A percentile compares a stretch with the other conserved stretches of the same genome.
Evolutionary conservation across 129 eudicot species (phyloP).

Genomic region (Rutidosis leptorrhynchoides): DNA sequence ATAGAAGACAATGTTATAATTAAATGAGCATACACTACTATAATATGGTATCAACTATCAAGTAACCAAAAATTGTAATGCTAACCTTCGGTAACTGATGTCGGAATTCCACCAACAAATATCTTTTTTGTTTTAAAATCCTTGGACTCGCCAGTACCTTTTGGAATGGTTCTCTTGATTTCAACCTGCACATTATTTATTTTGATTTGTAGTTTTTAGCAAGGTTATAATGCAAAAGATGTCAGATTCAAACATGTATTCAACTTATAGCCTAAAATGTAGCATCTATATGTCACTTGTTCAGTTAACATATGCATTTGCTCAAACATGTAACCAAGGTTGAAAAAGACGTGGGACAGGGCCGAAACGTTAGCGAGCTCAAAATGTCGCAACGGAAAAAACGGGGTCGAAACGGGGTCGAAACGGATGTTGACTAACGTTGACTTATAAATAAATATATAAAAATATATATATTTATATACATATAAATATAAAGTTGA

Average conservation of each 20-base stretch:
- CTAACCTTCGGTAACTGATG: constrained; percentile 81
- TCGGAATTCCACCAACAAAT: constrained; percentile 94
- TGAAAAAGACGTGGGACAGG: too few relatives aligned
- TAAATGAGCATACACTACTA: background rate
- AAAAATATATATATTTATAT: too few relatives aligned
- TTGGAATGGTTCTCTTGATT: constrained; percentile 91
- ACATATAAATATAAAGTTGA: too few relatives aligned
- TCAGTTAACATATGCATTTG: background rate
- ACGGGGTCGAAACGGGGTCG: too few relatives aligned
- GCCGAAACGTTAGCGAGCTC: too few relatives aligned
- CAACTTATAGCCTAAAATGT: background rate
- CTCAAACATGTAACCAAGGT: background rate
- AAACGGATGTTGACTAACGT: too few relatives aligned
- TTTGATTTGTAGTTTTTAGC: too few relatives aligned
- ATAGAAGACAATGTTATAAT: background rate
- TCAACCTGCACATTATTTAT: constrained; percentile 57
- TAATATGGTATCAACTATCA: background rate
- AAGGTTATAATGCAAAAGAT: too few relatives aligned
- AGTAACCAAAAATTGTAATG: background rate
- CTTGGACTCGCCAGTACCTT: constrained; percentile 82
- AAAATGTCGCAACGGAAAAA: too few relatives aligned
- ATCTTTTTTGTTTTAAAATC: constrained; percentile 87
- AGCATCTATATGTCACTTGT: background rate
- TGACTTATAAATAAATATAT: too few relatives aligned
- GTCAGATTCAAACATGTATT: constrained; percentile 8